phyloP scores from a whole-genome alignment of 306 rosid species.

The Delonix regia region DNA sequence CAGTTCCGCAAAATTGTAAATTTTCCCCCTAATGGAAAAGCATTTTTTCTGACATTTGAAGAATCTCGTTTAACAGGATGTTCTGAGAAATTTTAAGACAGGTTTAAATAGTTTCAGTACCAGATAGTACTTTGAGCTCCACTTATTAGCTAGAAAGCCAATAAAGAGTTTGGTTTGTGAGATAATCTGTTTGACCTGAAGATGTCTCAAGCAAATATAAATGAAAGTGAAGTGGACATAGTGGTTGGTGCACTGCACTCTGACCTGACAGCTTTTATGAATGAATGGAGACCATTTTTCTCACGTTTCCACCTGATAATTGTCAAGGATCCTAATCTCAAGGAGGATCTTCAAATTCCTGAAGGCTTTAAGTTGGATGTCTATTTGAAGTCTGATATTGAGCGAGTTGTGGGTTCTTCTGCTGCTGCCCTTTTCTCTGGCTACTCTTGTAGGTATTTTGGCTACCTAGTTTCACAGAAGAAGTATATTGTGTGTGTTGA shows the following conservation, averaged over 20 bases:
- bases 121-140: constrained; percentile 31
- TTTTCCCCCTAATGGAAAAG: constrained; percentile 6
- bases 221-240: constrained; percentile 77
- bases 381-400: constrained; percentile 70
- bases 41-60: constrained; percentile 36
- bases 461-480: constrained; percentile 77
- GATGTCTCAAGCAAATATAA: constrained; percentile 68
- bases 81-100: constrained; percentile 68
- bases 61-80: constrained; percentile 65
- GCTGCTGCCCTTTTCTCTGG: constrained; percentile 74
- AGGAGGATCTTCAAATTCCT: constrained; percentile 71
- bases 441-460: constrained; percentile 94
- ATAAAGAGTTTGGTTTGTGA: constrained; percentile 27
- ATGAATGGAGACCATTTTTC: constrained; percentile 78
- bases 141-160: constrained; percentile 33
- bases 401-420: constrained; percentile 70
- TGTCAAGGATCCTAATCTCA: constrained; percentile 85
- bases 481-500: constrained; percentile 86
- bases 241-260: constrained; percentile 83
- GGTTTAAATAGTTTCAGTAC: constrained; percentile 31
- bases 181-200: constrained; percentile 28
- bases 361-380: constrained; percentile 73
- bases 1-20: constrained; percentile 7
- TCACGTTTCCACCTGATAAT: constrained; percentile 83
- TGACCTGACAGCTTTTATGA: constrained; percentile 71